Base-by-base conservation (phyloP, 176 grass and related monocot genomes). In the Oryza meyeriana region DNA sequence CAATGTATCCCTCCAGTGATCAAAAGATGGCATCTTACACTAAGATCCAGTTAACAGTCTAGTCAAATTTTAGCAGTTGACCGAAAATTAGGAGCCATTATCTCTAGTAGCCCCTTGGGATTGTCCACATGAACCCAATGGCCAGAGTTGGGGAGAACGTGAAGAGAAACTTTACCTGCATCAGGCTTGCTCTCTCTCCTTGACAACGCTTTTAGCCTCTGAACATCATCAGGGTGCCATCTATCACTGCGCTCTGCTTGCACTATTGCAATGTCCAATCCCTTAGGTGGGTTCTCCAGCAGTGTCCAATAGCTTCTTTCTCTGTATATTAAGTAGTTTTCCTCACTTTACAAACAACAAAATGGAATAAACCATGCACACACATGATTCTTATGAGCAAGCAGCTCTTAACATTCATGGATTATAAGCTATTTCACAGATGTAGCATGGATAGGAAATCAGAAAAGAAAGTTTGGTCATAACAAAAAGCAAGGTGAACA, bases 51-150 rank as follows among this genome's bases (percentile, higher is more conserved):
- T 20, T 78, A 10, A 83, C 20, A 22, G 25, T 27, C 10, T 45
- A 22, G 31, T 83, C 81, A 79, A 41, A 44, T 85, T 85, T 75
- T 40, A 73, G 31, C 70, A 29, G 30, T 14, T 34, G 79, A 86
- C 44, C 88, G 64, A 66, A 99, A 99, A 78, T 90, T 90, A 12
- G 93, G 87, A 16, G 41, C 85, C 85, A 95, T 89, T 40, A 99
- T 95, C 50, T 96, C 91, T 17, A 95, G 90, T 29, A 99, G 85
- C 38, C 93, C 93, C 78, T 92, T 96, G 33, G 91, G 93, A 65
- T 99, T 99, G 84, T 99, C 97, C 52, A 95, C 91, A 26, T 99
- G 97, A 79, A 96, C 93, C 97, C 97, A 99, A 45, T 99, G 97
- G 62, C 97, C 87, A 20, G 96, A 94, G 61, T 88, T 95, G 61